phyloP scores from a whole-genome alignment of 2,329 filamentous ascomycete genomes.

The Diplocarpon rosae region DNA sequence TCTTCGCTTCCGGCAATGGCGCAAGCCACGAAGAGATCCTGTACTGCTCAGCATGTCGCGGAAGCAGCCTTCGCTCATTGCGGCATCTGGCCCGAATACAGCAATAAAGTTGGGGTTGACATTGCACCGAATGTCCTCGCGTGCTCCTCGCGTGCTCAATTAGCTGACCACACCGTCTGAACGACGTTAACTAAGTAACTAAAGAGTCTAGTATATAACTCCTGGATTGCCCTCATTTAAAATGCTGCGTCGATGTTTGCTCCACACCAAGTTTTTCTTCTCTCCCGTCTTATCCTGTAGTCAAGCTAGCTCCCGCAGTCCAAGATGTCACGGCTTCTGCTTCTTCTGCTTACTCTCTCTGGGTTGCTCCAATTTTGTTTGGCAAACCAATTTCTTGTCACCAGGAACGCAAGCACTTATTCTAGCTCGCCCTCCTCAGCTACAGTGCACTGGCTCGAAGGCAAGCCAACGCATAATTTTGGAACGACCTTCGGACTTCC shows the following conservation, averaged over 20 bases:
- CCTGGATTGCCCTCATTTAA: too few species aligned
- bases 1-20: neutral
- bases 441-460: slow-evolving; percentile 15
- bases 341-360: neutral
- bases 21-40: neutral
- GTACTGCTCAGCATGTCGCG: neutral
- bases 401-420: neutral
- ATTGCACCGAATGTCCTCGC: too few species aligned
- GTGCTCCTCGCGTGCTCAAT: too few species aligned
- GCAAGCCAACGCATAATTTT: slow-evolving; percentile 10
- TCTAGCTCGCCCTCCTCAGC: slow-evolving; percentile 6
- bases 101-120: too few species aligned
- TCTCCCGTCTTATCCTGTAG: neutral
- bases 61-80: neutral
- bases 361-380: neutral
- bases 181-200: too few species aligned
- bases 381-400: neutral
- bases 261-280: too few species aligned
- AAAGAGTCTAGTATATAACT: too few species aligned
- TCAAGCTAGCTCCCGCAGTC: neutral
- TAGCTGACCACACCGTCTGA: too few species aligned
- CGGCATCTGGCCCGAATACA: neutral
- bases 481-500: slow-evolving; percentile 18
- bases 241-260: too few species aligned
- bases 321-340: neutral